phyloP scores from a whole-genome alignment of 2,329 filamentous ascomycete species.

The Dactylellina leptospora region DNA sequence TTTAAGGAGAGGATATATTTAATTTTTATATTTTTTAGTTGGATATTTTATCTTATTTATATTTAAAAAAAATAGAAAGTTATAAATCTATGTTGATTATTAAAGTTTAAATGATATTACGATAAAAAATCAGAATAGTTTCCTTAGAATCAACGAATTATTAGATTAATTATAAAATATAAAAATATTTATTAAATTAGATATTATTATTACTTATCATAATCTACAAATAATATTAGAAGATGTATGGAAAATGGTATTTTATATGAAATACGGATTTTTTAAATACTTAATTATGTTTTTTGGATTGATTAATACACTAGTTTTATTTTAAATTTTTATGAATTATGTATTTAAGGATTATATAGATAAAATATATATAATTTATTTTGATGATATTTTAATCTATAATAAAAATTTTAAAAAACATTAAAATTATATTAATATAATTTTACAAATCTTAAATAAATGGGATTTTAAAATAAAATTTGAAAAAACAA shows the following conservation, averaged over 20 bases:
- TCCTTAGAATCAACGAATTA: not conserved
- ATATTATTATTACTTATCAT: constrained; percentile 20
- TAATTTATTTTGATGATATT: constrained; percentile 9
- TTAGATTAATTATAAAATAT: not conserved
- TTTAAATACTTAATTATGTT: constrained; percentile 20
- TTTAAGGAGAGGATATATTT: not conserved
- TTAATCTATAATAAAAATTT: constrained; percentile 3
- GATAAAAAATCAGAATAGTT: constrained; percentile 3
- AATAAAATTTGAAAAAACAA: not conserved
- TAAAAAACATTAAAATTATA: constrained; percentile 7
- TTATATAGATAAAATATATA: constrained; percentile 14
- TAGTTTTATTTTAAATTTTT: constrained; percentile 8
- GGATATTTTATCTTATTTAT: not conserved
- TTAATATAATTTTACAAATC: not conserved
- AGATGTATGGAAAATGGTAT: constrained; percentile 4
- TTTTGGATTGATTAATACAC: constrained; percentile 3
- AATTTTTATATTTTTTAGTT: not conserved
- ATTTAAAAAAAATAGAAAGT: not conserved
- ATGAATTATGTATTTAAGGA: constrained; percentile 16
- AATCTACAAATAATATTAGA: constrained; percentile 8
- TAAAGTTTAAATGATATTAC: not conserved
- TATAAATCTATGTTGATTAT: not conserved
- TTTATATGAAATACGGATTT: constrained; percentile 1
- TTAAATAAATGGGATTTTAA: constrained; percentile 2
- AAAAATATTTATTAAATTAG: constrained; percentile 12